These are phyloP conservation scores for Ophiostoma perfectum DNA, from an alignment of 2,329 filamentous ascomycete genomes.

Conservation along the genomic window DNA sequence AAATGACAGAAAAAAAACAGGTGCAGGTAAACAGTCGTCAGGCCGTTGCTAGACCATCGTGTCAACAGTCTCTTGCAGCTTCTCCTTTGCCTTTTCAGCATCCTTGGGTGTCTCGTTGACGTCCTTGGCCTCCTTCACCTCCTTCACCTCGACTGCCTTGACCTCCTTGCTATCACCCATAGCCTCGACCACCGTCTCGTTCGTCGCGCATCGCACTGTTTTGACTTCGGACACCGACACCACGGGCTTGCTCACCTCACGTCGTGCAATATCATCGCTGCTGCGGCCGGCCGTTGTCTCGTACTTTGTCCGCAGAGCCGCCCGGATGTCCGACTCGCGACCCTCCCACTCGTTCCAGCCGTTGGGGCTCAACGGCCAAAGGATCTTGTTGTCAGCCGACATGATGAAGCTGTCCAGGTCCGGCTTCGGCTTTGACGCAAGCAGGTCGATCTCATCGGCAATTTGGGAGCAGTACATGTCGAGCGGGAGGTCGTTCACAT, in stretches of 20 bases:
- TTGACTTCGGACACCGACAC: background rate
- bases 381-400: constrained; percentile 34
- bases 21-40: background rate
- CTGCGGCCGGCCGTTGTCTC: background rate
- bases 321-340: constrained; percentile 28
- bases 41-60: background rate
- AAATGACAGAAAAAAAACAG: background rate
- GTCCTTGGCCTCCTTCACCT: too few relatives aligned
- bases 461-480: constrained; percentile 61
- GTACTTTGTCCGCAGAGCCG: background rate
- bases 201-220: background rate
- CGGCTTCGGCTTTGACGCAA: constrained; percentile 42
- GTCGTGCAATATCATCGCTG: background rate
- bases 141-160: background rate
- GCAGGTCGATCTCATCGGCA: constrained; percentile 58
- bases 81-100: background rate
- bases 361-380: constrained; percentile 39
- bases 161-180: background rate
- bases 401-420: constrained; percentile 43
- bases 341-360: constrained; percentile 45
- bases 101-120: background rate
- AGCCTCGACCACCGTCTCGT: background rate
- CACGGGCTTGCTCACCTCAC: background rate
- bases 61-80: background rate
- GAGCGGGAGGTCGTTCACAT: constrained; percentile 62